Percentiles rank a stretch among this genome's conserved stretches.
Conservation (phyloP, 192 early-diverging fungal species). For the Podila minutissima region DNA sequence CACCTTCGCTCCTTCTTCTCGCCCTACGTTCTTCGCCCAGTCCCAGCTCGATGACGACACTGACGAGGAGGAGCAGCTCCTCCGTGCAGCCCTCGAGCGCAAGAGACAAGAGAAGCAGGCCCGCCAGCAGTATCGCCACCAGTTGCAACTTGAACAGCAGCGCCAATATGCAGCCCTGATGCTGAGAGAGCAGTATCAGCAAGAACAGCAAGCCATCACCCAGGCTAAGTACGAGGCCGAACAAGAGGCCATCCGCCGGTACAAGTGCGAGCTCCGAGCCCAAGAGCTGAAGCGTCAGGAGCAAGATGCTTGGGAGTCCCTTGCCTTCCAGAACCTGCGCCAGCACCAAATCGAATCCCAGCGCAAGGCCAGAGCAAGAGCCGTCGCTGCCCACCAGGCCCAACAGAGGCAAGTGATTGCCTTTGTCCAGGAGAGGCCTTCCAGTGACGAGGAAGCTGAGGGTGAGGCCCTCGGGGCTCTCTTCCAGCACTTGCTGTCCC, state of each 20-base stretch:
- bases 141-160: constrained; percentile 11
- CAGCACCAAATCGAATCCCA: background rate
- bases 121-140: constrained; percentile 14
- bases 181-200: background rate
- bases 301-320: background rate
- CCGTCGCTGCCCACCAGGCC: background rate
- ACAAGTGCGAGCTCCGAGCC: background rate
- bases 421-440: background rate
- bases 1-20: background rate
- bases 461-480: constrained; percentile 2
- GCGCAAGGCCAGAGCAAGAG: background rate
- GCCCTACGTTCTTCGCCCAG: background rate
- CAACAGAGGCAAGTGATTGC: background rate
- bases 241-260: constrained; percentile 8
- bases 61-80: constrained; percentile 31
- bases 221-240: constrained; percentile 4
- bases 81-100: constrained; percentile 28
- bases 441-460: background rate
- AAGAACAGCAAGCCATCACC: constrained; percentile 7
- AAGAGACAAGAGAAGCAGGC: constrained; percentile 23
- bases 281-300: constrained; percentile 4
- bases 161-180: constrained; percentile 1
- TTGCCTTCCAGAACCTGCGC: background rate
- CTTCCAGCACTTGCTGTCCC: constrained; percentile 15
- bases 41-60: constrained; percentile 10